Evolutionary conservation across 1,139 yeast species (phyloP).

Genomic region (Lipomyces yarrowii): DNA sequence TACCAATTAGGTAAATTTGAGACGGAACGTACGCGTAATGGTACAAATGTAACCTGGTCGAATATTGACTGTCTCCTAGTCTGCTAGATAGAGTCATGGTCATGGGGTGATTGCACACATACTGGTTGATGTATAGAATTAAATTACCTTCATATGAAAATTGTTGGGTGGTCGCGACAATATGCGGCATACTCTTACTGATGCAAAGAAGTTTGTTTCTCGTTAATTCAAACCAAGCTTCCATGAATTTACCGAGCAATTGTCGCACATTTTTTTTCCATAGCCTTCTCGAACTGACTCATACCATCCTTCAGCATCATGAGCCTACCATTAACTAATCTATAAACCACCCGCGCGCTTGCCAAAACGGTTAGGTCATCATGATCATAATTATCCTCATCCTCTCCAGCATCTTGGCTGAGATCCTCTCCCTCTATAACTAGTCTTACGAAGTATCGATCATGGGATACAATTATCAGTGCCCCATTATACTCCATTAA

Average conservation of each 20-base stretch:
- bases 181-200: no score
- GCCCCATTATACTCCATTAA: not conserved
- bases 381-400: conserved; percentile 1
- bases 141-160: no score
- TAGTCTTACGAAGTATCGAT: not conserved
- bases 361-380: not conserved
- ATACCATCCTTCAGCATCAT: not conserved
- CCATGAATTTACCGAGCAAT: not conserved
- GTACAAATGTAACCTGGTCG: no score
- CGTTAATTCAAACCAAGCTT: no score
- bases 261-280: not conserved
- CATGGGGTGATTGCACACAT: no score
- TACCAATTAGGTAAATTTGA: no score
- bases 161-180: no score
- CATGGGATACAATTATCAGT: conserved; percentile 1
- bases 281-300: not conserved
- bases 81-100: no score
- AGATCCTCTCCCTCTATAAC: not conserved
- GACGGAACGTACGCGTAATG: no score
- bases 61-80: no score
- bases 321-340: not conserved
- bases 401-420: not conserved
- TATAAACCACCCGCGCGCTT: not conserved
- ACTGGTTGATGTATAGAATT: no score
- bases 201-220: no score